Base-by-base conservation (phyloP, 371 early-diverging fungal species). In the Actinomortierella ambigua region DNA sequence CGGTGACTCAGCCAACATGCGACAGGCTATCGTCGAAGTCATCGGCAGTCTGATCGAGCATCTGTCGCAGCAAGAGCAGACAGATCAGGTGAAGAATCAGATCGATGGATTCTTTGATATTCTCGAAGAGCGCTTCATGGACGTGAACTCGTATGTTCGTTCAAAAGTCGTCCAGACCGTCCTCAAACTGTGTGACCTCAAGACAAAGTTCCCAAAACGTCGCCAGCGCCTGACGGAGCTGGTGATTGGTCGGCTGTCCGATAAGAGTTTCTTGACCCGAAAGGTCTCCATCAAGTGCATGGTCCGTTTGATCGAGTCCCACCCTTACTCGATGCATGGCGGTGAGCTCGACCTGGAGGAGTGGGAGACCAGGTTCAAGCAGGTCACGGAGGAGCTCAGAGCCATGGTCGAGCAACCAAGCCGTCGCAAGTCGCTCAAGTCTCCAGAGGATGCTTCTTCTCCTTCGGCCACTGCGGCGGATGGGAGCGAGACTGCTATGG, bases 311-410 rank as follows among this genome's bases (percentile, higher is more conserved):
- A 82, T 97, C 15, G 82, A 90, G 18, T 90, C 93, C 0, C 96
- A 95, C 51, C 99, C 98, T 6, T 98, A 90, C 75, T 82, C 83
- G 17, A 84, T 93, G 76, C 93, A 97, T 68, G 93, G 95, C 39
- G 95, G 95, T 1, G 86, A 88, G 58, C 81, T 96, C 14, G 85
- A 85, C 44, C 47, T 85, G 28, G 81, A 79, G 50, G 81, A 84
- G 28, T 93, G 95, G 79, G 85, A 89, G 57, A 63, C 70, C 1
- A 81, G 85, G 8, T 77, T 89, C 48, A 78, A 81, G 1, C 85
- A 83, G 48, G 68, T 95, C 26, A 81, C 81, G 29, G 79, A 78
- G 1, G 86, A 90, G 52, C 64, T 96, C 41, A 84, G 82, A 59
- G 92, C 87, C 53, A 65, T 78, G 54, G 65, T 81, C 39, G 61